Evolutionary conservation across 2,329 filamentous ascomycete species (phyloP).

Genomic region (Sporothrix luriei): DNA sequence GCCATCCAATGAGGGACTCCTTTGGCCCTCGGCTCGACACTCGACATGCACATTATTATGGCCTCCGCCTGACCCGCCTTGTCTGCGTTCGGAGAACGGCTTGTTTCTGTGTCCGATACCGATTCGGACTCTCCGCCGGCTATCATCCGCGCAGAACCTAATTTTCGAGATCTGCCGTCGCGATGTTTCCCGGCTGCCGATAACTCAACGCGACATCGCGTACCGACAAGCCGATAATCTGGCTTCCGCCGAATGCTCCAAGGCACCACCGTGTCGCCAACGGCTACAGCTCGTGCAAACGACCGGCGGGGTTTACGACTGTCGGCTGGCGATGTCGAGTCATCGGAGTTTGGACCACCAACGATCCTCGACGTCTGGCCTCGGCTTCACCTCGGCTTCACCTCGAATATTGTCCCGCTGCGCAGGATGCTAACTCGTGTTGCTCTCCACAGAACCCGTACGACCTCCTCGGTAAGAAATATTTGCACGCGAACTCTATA

Average conservation of each 20-base stretch:
- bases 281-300: neutral
- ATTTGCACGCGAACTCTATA: neutral
- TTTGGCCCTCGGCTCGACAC: conserved; percentile 14
- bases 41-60: neutral
- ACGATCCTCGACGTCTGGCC: neutral
- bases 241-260: too few species aligned
- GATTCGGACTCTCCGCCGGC: neutral
- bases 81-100: neutral
- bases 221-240: neutral
- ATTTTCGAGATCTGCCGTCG: neutral
- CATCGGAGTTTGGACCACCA: neutral
- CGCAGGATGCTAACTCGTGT: conserved; percentile 29
- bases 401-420: too few species aligned
- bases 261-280: neutral
- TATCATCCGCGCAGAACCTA: neutral
- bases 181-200: conserved; percentile 4
- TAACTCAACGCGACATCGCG: neutral
- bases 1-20: neutral
- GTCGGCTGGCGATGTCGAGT: neutral
- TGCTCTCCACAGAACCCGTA: conserved; percentile 79
- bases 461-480: conserved; percentile 86
- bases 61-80: neutral
- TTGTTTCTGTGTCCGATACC: neutral
- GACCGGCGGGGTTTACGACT: neutral
- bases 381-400: neutral